These are phyloP conservation scores for Rhynchosporium secalis DNA, from an alignment of 2,329 filamentous ascomycete species.

Conservation along the genomic window DNA sequence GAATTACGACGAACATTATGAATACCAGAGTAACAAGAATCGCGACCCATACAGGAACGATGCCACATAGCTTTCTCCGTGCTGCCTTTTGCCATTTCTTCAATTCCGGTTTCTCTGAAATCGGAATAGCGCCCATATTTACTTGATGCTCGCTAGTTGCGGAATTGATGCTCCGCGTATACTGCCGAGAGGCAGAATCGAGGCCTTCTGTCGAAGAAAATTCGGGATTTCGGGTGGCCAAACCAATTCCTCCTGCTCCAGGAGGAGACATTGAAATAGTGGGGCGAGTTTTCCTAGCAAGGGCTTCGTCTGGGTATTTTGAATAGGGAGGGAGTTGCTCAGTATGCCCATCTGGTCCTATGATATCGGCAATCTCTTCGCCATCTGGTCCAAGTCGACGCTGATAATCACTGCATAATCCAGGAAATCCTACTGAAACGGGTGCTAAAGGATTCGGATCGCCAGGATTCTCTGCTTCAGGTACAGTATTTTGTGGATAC, in stretches of 20 bases:
- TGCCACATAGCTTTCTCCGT: constrained; percentile 56
- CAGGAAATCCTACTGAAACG: constrained; percentile 75
- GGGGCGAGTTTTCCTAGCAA: constrained; percentile 53
- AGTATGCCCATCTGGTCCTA: constrained; percentile 83
- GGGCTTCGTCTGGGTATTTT: constrained; percentile 77
- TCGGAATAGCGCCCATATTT: constrained; percentile 49
- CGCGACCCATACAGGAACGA: constrained; percentile 63
- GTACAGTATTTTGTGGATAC: constrained; percentile 77
- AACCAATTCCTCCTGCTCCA: constrained; percentile 61
- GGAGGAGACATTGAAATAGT: constrained; percentile 32
- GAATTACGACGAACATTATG: constrained; percentile 58
- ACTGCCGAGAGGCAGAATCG: constrained; percentile 50
- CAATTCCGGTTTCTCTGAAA: constrained; percentile 49
- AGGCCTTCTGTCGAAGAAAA: constrained; percentile 60
- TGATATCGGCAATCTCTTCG: constrained; percentile 82
- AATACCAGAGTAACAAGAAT: constrained; percentile 53
- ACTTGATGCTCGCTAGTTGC: constrained; percentile 55
- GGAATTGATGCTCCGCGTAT: constrained; percentile 52
- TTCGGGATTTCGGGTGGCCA: constrained; percentile 62
- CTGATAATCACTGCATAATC: constrained; percentile 64
- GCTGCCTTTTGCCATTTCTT: constrained; percentile 56
- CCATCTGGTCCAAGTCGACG: constrained; percentile 74
- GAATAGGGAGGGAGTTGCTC: constrained; percentile 93
- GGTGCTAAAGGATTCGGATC: constrained; percentile 40
- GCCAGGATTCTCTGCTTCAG: constrained; percentile 51